Evolutionary conservation across 805 yeast genomes (phyloP), one percentile per base, ranked within the genome.

Genomic region (Metschnikowia orientalis): DNA sequence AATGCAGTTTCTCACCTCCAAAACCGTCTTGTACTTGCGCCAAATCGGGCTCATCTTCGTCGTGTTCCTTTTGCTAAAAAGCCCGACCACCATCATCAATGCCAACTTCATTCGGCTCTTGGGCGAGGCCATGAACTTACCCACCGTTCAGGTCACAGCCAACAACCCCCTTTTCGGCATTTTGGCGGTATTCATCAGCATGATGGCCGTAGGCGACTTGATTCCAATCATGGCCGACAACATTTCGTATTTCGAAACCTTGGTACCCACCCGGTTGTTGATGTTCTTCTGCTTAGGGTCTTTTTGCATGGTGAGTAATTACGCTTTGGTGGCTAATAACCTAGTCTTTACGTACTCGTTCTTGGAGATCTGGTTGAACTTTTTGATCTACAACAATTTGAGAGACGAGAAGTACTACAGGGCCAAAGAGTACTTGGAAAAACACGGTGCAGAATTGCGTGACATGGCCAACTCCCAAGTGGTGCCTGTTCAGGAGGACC

Each of bases 331-430:
- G n/a, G 75, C 81, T 49, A 81, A 81, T 56, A 78, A 76, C 48
- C 59, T 76, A 28, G 73, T 79, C 3, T 79, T 82, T 42, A 59
- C 71, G 4, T 79, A 71, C 49, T 54, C 75, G 18, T 79, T 81
- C 41, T 48, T 73, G 41, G 92, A 82, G 53, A 69, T 81, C 19
- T 82, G 89, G 87, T 63, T 77, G 48, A 76, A 79, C 47, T 75
- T 79, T 37, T 58, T 81, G 42, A 67, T 79, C 20, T 81, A 68
- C 54, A 73, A 70, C 49, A 68, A 79, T 26, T 59, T 82, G 38
- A 71, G 77, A 47, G 88, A 81, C 40, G 90, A 81, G 48, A 75
- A 69, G 48, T 65, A 67, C 38, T 62, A 64, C 37, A 64, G 72
- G 38, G 59, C 68, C 33, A 73, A 74, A 44, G 53, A 57, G 35